Evolutionary conservation across 441 rosid species (phyloP), one percentile per base, ranked within the genome.

Genomic region (Euphorbia corollata): DNA sequence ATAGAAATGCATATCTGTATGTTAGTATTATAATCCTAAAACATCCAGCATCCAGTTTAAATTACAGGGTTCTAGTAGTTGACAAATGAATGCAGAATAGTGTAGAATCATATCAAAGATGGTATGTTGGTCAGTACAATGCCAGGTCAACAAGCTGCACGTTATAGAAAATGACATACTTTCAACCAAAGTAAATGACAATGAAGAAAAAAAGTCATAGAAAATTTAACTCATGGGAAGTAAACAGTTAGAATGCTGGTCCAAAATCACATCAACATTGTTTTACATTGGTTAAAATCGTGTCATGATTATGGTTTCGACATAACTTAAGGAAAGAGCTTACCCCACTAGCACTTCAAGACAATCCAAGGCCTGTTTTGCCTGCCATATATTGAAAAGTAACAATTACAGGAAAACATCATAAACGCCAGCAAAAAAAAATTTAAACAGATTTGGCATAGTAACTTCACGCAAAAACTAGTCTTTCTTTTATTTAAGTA

Each of bases 301-400:
- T 38, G 48, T 34, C 15, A 60, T 34, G 48, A 60, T 23, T 38
- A 11, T 47, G 36, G 51, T 16, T 47, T 13, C 1, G 16, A 32
- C 24, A 51, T 16, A 16, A 36, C 0, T 12, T n/a, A 0, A 30
- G 20, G 55, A 62, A 69, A 55, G 15, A 54, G 68, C 71, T 75
- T 74, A 91, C 96, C 93, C 97, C 43, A 91, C 85, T 2, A 96
- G 96, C 67, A 91, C 96, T 81, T 88, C 91, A 73, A 91, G 93
- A 74, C 76, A 79, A 61, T 82, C 83, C 72, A 83, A 24, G 58
- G 96, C 96, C 82, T 87, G 75, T 71, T 82, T 83, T 68, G 96
- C 96, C 97, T 88, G 73, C 66, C 58, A 64, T 16, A 67, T 24
- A 36, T 65, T 41, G 59, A 34, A 45, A 38, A 43, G 0, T 20